Percentiles rank a stretch among this genome's conserved stretches.
Conservation (phyloP, 164 flowering plant species). For the Cinnamomum chago region DNA sequence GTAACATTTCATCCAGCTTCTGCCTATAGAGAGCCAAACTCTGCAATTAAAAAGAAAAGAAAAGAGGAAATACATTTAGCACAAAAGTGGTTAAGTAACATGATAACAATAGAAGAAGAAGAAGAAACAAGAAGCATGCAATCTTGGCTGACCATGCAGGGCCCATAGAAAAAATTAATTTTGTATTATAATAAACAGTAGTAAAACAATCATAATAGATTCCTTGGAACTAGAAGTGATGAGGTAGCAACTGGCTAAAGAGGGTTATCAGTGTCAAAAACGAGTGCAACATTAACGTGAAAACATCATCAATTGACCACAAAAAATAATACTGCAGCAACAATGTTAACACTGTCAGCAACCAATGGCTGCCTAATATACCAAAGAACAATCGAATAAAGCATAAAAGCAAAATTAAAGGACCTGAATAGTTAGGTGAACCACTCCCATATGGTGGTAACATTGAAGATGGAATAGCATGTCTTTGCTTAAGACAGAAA, state of each 20-base stretch:
- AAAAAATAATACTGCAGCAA: too few species aligned
- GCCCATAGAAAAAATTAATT: background rate
- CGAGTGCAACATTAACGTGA: background rate
- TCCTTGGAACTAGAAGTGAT: background rate
- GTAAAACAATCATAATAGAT: background rate
- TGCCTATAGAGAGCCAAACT: conserved; percentile 90
- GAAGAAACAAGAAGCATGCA: background rate
- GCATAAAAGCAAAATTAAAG: too few species aligned
- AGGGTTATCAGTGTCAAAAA: too few species aligned
- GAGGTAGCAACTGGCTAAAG: too few species aligned
- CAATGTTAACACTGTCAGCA: too few species aligned
- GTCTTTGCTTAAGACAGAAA: too few species aligned
- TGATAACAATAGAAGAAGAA: background rate
- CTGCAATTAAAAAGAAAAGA: conserved; percentile 39
- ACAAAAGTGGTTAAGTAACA: background rate
- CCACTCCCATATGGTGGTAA: too few species aligned
- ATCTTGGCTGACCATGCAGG: background rate
- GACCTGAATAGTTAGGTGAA: too few species aligned
- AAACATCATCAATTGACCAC: background rate
- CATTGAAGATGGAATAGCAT: too few species aligned
- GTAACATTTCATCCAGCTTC: conserved; percentile 84
- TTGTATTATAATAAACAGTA: background rate
- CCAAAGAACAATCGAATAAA: too few species aligned
- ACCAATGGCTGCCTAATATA: too few species aligned
- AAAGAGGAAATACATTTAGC: background rate